phyloP scores from a whole-genome alignment of 768 basidiomycete species.

The Russula dissimulans region DNA sequence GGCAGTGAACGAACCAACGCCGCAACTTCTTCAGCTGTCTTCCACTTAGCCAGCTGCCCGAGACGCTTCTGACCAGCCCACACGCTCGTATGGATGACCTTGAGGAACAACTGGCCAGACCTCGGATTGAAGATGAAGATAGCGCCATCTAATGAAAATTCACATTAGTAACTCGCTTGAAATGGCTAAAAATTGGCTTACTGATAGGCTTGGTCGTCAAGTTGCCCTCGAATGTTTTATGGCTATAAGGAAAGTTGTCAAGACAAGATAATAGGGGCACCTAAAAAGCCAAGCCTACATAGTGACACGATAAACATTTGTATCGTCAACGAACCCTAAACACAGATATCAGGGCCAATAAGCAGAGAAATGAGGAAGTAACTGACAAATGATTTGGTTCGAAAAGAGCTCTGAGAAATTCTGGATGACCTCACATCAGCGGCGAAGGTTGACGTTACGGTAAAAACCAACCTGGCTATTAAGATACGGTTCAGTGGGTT shows the following conservation, averaged over 20 bases:
- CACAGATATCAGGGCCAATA: slow-evolving; percentile 1
- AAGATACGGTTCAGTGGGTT: slow-evolving; percentile 97
- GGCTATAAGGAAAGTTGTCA: slow-evolving; percentile 36
- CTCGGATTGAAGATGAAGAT: slow-evolving; percentile 99
- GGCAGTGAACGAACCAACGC: slow-evolving; percentile 94
- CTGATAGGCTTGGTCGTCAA: slow-evolving; percentile 99
- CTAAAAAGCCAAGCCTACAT: slow-evolving; percentile 40
- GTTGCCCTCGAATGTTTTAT: slow-evolving; percentile 99
- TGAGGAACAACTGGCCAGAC: slow-evolving; percentile 95
- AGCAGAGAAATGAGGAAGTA: neutral
- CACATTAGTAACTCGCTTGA: neutral
- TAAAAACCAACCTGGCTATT: slow-evolving; percentile 67
- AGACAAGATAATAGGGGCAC: neutral
- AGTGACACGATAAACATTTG: slow-evolving; percentile 98
- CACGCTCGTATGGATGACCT: slow-evolving; percentile 99
- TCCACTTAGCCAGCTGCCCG: slow-evolving; percentile 98
- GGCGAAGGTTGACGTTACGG: neutral
- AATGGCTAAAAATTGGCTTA: slow-evolving; percentile 28
- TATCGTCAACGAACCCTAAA: slow-evolving; percentile 95
- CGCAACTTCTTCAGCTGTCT: slow-evolving; percentile 99
- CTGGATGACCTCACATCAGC: slow-evolving; percentile 24
- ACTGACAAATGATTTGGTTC: slow-evolving; percentile 90
- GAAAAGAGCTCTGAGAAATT: slow-evolving; percentile 95
- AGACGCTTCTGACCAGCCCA: slow-evolving; percentile 99
- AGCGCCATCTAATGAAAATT: slow-evolving; percentile 56